A percentile compares a stretch with the other conserved stretches of the same genome.
phyloP scores from a whole-genome alignment of 441 rosid species.

The Capsella rubella region DNA sequence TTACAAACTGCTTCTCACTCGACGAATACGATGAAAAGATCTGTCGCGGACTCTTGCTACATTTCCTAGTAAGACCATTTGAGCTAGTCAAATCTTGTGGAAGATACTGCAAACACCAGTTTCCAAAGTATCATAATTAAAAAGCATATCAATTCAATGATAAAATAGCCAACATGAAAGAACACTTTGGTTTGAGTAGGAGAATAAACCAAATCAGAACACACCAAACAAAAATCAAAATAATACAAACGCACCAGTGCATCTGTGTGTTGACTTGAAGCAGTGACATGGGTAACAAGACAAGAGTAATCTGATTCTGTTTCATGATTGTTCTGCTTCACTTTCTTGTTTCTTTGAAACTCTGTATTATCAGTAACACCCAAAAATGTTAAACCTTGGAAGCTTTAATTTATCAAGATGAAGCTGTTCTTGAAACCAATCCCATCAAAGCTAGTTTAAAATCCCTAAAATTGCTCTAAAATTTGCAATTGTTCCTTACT shows the following conservation, averaged over 20 bases:
- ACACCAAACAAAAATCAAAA: no score
- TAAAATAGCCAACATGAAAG: neutral
- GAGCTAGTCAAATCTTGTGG: constrained; percentile 22
- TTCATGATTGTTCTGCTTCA: constrained; percentile 14
- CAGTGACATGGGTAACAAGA: constrained; percentile 16
- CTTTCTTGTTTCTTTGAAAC: constrained; percentile 28
- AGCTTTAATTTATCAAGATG: neutral
- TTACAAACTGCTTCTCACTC: constrained; percentile 13
- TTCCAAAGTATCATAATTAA: neutral
- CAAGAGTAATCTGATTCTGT: constrained; percentile 8
- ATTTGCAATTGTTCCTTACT: neutral
- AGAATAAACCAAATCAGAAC: no score
- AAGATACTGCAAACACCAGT: constrained; percentile 29
- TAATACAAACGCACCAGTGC: constrained; percentile 17
- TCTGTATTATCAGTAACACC: constrained; percentile 13
- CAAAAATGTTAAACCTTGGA: neutral
- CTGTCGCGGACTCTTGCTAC: constrained; percentile 4
- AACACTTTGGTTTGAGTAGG: no score
- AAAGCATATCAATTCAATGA: neutral
- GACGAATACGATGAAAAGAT: constrained; percentile 25
- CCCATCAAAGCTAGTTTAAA: no score
- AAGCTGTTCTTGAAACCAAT: no score
- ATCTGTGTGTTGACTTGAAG: constrained; percentile 10
- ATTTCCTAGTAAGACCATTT: neutral
- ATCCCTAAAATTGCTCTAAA: neutral